Conservation (phyloP, 306 rosid genomes). For the Crataegus laevigata region DNA sequence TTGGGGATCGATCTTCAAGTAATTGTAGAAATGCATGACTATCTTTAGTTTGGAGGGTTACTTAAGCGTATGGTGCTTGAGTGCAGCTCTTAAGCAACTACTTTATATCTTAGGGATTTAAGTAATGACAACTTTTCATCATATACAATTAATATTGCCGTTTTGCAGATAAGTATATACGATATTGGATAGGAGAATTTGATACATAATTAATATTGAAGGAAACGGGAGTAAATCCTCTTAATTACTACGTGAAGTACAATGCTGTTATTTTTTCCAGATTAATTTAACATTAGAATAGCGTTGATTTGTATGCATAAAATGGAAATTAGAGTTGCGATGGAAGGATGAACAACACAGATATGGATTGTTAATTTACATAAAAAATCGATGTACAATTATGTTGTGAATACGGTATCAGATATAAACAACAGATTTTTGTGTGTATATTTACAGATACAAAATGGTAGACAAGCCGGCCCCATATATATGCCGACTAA, state of each 20-base stretch:
- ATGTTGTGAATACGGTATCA: not conserved
- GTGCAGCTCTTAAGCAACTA: not conserved
- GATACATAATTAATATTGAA: no score
- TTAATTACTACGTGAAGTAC: not conserved
- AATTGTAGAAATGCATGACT: not conserved
- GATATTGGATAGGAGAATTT: not conserved
- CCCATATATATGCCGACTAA: not conserved
- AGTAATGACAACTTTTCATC: not conserved
- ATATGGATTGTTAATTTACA: not conserved
- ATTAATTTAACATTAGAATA: not conserved
- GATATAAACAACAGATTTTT: not conserved
- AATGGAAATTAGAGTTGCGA: no score
- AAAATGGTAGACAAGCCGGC: not conserved
- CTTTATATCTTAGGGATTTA: not conserved
- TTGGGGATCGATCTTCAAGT: not conserved
- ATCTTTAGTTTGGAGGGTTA: not conserved
- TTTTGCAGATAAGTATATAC: not conserved
- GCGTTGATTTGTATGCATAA: not conserved
- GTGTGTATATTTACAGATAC: not conserved
- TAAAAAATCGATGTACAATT: not conserved
- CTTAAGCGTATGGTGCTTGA: not conserved
- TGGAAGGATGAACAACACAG: not conserved
- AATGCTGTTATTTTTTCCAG: not conserved
- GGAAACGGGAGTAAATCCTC: not conserved
- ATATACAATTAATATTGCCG: not conserved